Conservation (phyloP, 2,329 filamentous ascomycete genomes). For the Pseudofabraea citricarpa region DNA sequence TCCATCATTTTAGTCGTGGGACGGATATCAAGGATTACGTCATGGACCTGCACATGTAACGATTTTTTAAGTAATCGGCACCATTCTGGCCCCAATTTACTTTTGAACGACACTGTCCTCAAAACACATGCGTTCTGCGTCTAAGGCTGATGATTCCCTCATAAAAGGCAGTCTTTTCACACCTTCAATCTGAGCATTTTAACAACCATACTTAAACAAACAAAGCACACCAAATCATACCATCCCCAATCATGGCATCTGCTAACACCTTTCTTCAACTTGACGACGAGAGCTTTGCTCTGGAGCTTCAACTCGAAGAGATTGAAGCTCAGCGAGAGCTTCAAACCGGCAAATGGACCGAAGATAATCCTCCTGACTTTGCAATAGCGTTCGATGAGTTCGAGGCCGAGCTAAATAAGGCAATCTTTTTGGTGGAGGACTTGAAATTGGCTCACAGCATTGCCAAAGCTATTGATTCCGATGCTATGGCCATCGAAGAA, state of each 20-base stretch:
- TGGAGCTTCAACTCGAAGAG: slow-evolving; percentile 21
- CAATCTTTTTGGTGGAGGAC: slow-evolving; percentile 13
- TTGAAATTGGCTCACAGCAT: slow-evolving; percentile 15
- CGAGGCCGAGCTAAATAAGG: slow-evolving; percentile 17
- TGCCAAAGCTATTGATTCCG: slow-evolving; percentile 2
- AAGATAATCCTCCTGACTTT: slow-evolving; percentile 17
- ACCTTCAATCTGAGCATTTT: neutral
- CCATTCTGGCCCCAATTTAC: neutral
- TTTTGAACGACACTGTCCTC: neutral
- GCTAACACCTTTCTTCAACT: slow-evolving; percentile 12
- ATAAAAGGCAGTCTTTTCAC: too few relatives aligned
- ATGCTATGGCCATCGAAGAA: slow-evolving; percentile 3
- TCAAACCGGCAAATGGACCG: slow-evolving; percentile 17
- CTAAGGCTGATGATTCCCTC: too few relatives aligned
- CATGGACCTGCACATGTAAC: neutral
- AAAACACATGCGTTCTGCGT: neutral
- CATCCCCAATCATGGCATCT: slow-evolving; percentile 5
- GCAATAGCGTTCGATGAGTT: slow-evolving; percentile 19
- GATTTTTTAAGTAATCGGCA: neutral
- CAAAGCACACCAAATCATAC: neutral
- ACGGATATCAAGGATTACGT: neutral
- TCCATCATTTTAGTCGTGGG: neutral
- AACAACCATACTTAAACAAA: neutral
- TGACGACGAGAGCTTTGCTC: slow-evolving; percentile 19
- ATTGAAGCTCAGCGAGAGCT: slow-evolving; percentile 16